Evolutionary conservation across 305 asterid genomes (phyloP), one percentile per base, ranked within the genome.

Genomic region (Caryopteris hybrid): DNA sequence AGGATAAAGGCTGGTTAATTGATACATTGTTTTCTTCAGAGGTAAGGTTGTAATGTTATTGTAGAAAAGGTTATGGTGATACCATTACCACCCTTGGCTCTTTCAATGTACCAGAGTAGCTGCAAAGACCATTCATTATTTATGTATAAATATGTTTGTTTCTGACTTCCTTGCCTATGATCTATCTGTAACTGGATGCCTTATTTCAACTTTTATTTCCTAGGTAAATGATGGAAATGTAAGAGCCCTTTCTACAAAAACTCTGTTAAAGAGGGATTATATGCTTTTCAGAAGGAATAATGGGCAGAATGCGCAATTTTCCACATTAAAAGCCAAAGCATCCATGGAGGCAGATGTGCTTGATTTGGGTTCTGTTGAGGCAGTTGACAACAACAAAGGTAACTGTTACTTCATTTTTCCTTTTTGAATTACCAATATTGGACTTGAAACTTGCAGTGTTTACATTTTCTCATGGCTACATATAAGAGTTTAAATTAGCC

Each of bases 311-410:
- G 73, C 60, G 57, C 69, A 12, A 45, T 72, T 46, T 76, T 39
- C 71, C 10, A 63, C 64, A 53, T 57, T 77, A 54, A 82, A 70
- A 76, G 76, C 78, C 64, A 86, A 83, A 74, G 41, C 89, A 61
- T 82, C 97, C 34, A 1, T 67, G 63, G 85, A 82, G 76, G 86
- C 82, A 3, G 86, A 80, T 43, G 39, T 80, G 58, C 69, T 80
- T 43, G 78, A 77, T n/a, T 81, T 82, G 76, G 89, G 66, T 75
- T 84, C 89, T 51, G 79, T 53, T 38, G 81, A 81, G 47, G 72
- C 78, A 0, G 75, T 66, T 64, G 74, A 78, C 62, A 74, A 72
- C 54, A 63, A 68, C 48, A 68, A 45, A 55, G 96, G 96, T 89
- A 81, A 75, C 59, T 17, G 1, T 43, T 74, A 69, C 62, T 41